Evolutionary conservation across 176 grass and related monocot species (phyloP).

Genomic region (Ensete ventricosum): DNA sequence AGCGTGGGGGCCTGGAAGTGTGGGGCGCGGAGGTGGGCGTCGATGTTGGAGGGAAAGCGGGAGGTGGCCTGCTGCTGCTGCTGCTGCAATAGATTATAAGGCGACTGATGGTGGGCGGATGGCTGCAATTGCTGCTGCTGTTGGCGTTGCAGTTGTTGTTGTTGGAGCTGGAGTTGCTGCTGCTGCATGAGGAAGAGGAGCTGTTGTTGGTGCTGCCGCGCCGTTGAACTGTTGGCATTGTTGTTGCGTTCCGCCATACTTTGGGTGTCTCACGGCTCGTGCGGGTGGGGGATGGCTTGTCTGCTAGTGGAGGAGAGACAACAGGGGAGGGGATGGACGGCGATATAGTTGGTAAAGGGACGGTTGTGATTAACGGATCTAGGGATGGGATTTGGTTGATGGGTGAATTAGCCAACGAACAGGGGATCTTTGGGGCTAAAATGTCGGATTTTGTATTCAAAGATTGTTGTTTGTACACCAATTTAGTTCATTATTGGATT

Average conservation of each 20-base stretch:
- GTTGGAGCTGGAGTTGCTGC: constrained; percentile 30
- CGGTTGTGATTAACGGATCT: background rate
- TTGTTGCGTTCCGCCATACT: background rate
- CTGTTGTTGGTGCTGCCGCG: constrained; percentile 38
- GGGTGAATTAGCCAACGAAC: background rate
- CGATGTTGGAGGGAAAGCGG: constrained; percentile 97
- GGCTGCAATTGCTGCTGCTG: constrained; percentile 12
- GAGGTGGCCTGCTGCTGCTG: constrained; percentile 79
- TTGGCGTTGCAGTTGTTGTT: constrained; percentile 21
- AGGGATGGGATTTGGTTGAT: background rate
- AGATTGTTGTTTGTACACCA: no score
- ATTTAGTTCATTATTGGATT: no score
- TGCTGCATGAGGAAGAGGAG: constrained; percentile 61
- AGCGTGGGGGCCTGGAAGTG: constrained; percentile 23
- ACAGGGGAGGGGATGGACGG: background rate
- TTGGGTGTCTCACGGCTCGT: background rate
- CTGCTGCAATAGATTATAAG: constrained; percentile 23
- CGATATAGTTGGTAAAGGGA: background rate
- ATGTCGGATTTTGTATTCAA: no score
- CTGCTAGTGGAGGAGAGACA: background rate
- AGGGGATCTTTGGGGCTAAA: no score
- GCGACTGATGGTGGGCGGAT: constrained; percentile 21
- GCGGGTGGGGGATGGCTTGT: background rate
- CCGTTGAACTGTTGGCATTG: background rate
- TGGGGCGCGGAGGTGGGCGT: constrained; percentile 85